Conservation (phyloP, 1,139 yeast genomes). For the Yamadazyma conglobata region DNA sequence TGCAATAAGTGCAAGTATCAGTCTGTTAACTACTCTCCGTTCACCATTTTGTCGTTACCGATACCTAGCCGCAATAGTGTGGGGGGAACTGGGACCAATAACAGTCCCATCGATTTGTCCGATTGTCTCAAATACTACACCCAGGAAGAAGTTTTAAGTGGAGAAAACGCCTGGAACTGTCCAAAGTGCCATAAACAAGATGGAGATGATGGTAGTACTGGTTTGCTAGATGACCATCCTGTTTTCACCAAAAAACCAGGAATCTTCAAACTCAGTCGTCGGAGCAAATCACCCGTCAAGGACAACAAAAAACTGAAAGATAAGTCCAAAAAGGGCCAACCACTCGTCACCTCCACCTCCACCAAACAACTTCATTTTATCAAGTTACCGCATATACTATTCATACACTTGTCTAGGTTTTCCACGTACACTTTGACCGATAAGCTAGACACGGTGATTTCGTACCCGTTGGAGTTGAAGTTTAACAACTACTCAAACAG, state of each 20-base stretch:
- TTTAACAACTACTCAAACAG: slow-evolving; percentile 40
- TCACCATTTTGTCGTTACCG: slow-evolving; percentile 63
- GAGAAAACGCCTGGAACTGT: slow-evolving; percentile 79
- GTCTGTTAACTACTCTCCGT: slow-evolving; percentile 57
- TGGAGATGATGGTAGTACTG: slow-evolving; percentile 12
- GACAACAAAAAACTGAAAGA: slow-evolving; percentile 13
- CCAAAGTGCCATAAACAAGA: slow-evolving; percentile 53
- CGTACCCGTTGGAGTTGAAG: slow-evolving; percentile 48
- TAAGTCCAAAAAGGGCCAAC: slow-evolving; percentile 4
- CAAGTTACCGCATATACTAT: slow-evolving; percentile 58
- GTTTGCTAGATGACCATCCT: slow-evolving; percentile 34
- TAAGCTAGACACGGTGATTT: slow-evolving; percentile 51
- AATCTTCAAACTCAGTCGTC: slow-evolving; percentile 32
- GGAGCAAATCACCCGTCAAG: slow-evolving; percentile 34
- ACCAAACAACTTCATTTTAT: slow-evolving; percentile 59
- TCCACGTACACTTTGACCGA: slow-evolving; percentile 53
- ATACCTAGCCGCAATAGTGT: slow-evolving; percentile 42
- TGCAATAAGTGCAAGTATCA: slow-evolving; percentile 64
- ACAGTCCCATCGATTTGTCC: slow-evolving; percentile 40
- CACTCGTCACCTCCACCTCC: slow-evolving; percentile 21
- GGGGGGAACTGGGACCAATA: slow-evolving; percentile 16
- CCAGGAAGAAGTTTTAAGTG: slow-evolving; percentile 62
- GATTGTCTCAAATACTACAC: slow-evolving; percentile 68
- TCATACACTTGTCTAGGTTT: slow-evolving; percentile 63
- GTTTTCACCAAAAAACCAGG: slow-evolving; percentile 35